Evolutionary conservation across 108 stramenopile species (phyloP).

Genomic region (Skeletonema costatum): DNA sequence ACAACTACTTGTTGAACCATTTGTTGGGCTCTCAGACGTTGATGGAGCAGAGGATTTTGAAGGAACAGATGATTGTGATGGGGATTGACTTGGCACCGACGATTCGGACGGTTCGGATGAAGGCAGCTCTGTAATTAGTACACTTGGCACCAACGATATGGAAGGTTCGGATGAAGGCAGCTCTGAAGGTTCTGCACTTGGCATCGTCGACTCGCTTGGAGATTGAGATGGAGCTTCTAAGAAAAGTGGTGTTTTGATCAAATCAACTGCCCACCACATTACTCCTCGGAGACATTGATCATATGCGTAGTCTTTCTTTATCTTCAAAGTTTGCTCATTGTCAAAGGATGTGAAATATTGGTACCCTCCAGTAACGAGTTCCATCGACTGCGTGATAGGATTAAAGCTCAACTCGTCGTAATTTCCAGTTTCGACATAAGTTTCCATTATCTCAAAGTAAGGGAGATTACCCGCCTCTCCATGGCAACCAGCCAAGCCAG

Average conservation of each 20-base stretch:
- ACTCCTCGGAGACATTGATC: constrained; percentile 32
- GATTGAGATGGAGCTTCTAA: not conserved
- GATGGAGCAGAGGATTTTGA: constrained; percentile 9
- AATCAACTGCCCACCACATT: constrained; percentile 43
- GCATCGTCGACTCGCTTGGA: not conserved
- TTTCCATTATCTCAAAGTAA: constrained; percentile 30
- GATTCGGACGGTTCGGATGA: not conserved
- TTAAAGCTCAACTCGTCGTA: constrained; percentile 32
- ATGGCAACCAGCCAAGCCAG: constrained; percentile 28
- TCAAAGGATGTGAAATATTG: constrained; percentile 40
- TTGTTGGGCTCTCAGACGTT: not conserved
- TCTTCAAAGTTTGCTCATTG: constrained; percentile 14
- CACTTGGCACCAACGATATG: too few species aligned
- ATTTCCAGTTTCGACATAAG: constrained; percentile 18
- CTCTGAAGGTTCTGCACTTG: not conserved
- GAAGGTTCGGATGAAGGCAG: too few species aligned
- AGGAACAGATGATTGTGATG: constrained; percentile 11
- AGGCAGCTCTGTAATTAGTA: too few species aligned
- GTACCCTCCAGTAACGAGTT: constrained; percentile 19
- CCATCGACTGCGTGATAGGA: constrained; percentile 19
- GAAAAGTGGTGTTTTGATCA: constrained; percentile 19
- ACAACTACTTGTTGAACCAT: not conserved
- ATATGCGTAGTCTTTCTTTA: constrained; percentile 25
- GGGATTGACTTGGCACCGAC: not conserved
- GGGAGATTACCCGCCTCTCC: constrained; percentile 29